Percentiles rank a stretch among this genome's conserved stretches.
phyloP scores from a whole-genome alignment of 495 filamentous ascomycete genomes.

The Tricharina praecox region DNA sequence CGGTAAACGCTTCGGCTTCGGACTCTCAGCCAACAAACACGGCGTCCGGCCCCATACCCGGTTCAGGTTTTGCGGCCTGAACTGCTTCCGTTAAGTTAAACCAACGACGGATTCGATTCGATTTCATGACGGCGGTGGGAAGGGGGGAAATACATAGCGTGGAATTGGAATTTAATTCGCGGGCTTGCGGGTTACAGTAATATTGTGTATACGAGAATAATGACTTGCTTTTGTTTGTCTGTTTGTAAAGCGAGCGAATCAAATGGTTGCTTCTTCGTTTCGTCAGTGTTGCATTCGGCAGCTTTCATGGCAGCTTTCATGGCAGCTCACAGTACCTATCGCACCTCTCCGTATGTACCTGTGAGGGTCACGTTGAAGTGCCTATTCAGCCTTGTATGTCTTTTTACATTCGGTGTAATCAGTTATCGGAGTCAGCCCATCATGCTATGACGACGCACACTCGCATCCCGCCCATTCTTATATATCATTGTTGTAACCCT shows the following conservation, averaged over 20 bases:
- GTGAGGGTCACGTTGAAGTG: too few species aligned
- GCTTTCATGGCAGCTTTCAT: too few species aligned
- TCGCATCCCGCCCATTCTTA: too few species aligned
- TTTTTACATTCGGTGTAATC: too few species aligned
- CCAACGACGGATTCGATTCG: not conserved
- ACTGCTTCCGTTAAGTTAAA: conserved; percentile 22
- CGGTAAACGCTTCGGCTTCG: conserved; percentile 18
- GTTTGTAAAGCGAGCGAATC: not conserved
- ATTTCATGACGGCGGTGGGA: not conserved
- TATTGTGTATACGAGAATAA: not conserved
- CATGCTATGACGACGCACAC: too few species aligned
- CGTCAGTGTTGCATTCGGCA: too few species aligned
- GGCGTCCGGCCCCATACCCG: conserved; percentile 21
- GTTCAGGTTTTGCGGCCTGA: conserved; percentile 21
- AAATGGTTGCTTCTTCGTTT: too few species aligned
- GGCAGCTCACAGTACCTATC: too few species aligned
- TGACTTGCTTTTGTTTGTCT: not conserved
- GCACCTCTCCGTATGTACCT: too few species aligned
- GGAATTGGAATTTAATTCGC: not conserved
- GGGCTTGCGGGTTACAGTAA: not conserved
- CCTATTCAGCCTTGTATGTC: too few species aligned
- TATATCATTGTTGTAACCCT: too few species aligned
- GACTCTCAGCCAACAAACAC: conserved; percentile 19
- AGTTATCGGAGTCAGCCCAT: too few species aligned
- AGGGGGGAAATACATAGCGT: not conserved